A percentile compares a stretch with the other conserved stretches of the same genome.
Conservation (phyloP, 805 yeast genomes). For the Metschnikowia baotianmanensis region DNA sequence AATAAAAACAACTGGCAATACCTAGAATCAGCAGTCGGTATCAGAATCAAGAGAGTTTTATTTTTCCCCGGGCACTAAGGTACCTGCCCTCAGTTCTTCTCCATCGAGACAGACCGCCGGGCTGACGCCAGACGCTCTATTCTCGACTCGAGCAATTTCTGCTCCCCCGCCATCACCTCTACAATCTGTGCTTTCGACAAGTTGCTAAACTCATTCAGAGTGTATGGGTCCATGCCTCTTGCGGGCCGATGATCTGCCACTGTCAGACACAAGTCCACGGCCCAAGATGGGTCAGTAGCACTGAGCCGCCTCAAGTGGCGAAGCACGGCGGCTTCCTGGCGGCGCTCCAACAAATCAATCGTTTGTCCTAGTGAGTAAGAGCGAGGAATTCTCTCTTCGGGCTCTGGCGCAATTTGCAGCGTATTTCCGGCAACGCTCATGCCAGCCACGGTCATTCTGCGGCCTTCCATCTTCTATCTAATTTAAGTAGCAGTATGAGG, state of each 20-base stretch:
- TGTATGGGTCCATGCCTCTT: neutral
- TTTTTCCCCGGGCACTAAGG: neutral
- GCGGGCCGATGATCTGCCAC: neutral
- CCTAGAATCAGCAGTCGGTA: too few relatives aligned
- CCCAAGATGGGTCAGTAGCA: constrained; percentile 46
- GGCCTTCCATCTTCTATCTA: neutral
- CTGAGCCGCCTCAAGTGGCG: constrained; percentile 62
- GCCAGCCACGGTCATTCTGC: neutral
- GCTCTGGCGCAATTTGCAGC: neutral
- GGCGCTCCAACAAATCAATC: constrained; percentile 63
- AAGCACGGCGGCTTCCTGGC: constrained; percentile 73
- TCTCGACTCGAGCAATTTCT: constrained; percentile 6
- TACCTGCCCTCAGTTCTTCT: neutral
- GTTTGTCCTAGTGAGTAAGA: constrained; percentile 37
- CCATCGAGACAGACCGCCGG: neutral
- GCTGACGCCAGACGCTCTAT: constrained; percentile 8
- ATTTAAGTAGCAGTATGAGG: too few relatives aligned
- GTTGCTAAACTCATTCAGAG: constrained; percentile 1
- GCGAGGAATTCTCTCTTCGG: neutral
- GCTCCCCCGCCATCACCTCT: constrained; percentile 12
- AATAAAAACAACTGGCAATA: too few relatives aligned
- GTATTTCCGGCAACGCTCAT: neutral
- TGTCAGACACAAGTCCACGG: neutral
- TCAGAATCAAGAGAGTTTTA: too few relatives aligned
- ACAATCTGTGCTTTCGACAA: constrained; percentile 10